These are phyloP conservation scores for Saccharum spontaneum DNA, from an alignment of 176 grass and related monocot genomes.

Conservation along the genomic window DNA sequence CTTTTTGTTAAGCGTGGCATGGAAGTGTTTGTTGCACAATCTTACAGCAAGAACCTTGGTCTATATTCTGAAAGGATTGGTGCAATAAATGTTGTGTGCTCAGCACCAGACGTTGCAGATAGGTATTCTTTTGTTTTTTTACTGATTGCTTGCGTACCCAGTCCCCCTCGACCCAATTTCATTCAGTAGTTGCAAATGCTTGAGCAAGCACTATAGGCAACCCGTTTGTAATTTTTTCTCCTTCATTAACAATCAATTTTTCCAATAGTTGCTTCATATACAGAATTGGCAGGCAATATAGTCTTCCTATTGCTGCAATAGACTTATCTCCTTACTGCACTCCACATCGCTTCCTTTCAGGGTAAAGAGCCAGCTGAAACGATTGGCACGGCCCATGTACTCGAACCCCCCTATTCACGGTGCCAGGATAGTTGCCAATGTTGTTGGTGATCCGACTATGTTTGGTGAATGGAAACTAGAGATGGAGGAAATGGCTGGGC, in stretches of 20 bases:
- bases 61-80: constrained; percentile 95
- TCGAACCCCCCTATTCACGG: constrained; percentile 91
- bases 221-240: neutral
- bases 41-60: constrained; percentile 97
- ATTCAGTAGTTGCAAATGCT: neutral
- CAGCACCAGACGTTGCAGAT: constrained; percentile 63
- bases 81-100: constrained; percentile 90
- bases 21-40: constrained; percentile 93
- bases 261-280: neutral
- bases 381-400: constrained; percentile 92
- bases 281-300: neutral
- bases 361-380: constrained; percentile 98
- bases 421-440: constrained; percentile 86
- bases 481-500: constrained; percentile 90
- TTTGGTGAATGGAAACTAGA: constrained; percentile 96
- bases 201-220: neutral
- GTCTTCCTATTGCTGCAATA: neutral
- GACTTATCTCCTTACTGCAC: neutral
- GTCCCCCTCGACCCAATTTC: neutral
- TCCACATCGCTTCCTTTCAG: constrained; percentile 22
- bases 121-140: constrained; percentile 48
- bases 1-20: constrained; percentile 88
- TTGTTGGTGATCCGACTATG: constrained; percentile 82
- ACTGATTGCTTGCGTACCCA: neutral
- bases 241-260: neutral